Percentiles rank a stretch among this genome's conserved stretches.
Evolutionary conservation across 352 stramenopile genomes (phyloP).

Genomic region (Halophytophthora batemanensis): DNA sequence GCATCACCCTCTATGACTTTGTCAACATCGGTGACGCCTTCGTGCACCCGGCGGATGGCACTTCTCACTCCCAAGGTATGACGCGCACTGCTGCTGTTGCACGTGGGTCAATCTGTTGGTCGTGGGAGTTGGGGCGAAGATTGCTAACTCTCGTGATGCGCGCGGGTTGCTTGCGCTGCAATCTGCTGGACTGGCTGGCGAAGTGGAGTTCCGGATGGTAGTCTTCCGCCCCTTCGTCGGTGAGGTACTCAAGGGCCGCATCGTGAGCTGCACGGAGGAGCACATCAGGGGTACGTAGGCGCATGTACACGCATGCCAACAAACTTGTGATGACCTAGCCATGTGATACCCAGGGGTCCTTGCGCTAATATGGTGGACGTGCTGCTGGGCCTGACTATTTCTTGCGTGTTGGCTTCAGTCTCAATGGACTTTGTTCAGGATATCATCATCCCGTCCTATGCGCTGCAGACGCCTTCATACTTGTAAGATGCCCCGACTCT

Average conservation of each 20-base stretch:
- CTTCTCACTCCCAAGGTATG: conserved; percentile 77
- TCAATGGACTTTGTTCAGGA: conserved; percentile 90
- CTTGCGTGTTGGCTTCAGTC: conserved; percentile 26
- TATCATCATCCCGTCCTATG: conserved; percentile 88
- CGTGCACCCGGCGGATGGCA: conserved; percentile 82
- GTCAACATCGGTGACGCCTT: conserved; percentile 85
- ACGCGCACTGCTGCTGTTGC: background rate
- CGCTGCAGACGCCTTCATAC: conserved; percentile 84
- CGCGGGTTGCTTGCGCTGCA: background rate
- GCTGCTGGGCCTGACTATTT: background rate
- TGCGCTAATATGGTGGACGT: background rate
- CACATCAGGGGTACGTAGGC: conserved; percentile 65
- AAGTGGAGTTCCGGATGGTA: conserved; percentile 88
- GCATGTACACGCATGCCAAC: too few relatives aligned
- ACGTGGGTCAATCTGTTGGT: background rate
- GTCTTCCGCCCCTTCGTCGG: conserved; percentile 87
- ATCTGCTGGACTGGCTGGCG: background rate
- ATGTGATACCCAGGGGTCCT: too few relatives aligned
- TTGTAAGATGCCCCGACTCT: conserved; percentile 39
- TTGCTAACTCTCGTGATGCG: background rate
- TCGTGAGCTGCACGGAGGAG: conserved; percentile 87
- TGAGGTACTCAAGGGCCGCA: conserved; percentile 86
- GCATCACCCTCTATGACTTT: conserved; percentile 88
- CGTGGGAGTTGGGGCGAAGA: background rate
- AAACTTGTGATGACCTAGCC: too few relatives aligned